Base-by-base conservation (phyloP, 1,284 basidiomycete species). In the Cutaneotrichosporon spelunceum region DNA sequence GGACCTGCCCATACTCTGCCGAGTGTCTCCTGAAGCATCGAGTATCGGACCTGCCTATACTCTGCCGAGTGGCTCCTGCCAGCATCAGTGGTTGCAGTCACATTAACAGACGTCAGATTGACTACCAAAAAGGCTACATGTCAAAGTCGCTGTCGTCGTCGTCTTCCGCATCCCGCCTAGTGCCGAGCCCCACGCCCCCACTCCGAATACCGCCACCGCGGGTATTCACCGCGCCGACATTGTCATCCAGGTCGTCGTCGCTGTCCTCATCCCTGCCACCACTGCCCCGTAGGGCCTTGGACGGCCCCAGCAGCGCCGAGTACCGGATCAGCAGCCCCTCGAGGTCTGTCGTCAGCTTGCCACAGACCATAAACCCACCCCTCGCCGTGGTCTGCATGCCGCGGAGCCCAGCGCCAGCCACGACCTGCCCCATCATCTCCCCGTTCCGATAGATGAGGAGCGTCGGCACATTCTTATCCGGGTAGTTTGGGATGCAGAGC, bases 401-500 rank as follows among this genome's bases (percentile, higher is more conserved):
- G 82, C 69, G 89, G 85, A 80, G 71, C 6, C 72, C 73, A 27
- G 75, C 68, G n/a, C 82, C 75, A 1, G 92, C 86, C 4, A 92
- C 83, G 23, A 96, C 83, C 76, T 98, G 93, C 60, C 91, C 88
- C 56, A 84, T 82, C 60, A 98, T 88, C 53, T 95, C 89, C 19
- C 96, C 96, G 67, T 89, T 89, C 47, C 90, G 86, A 79, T 99
- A 99, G 42, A 97, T 83, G 67, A 99, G 87, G 60, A 99, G 81
- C 80, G 95, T 98, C 1, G 95, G 96, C 52, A 94, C 80, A 62
- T 94, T 88, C 44, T 86, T 84, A 72, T 98, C 95, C 9, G 95
- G 95, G 56, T 98, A 89, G 78, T 98, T 90, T 26, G 91, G 88
- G 70, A 99, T 97, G 81, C 95, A 98, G 78, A 95, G 91, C 79